Evolutionary conservation across 257 asterid species (phyloP), one percentile per base, ranked within the genome.

Genomic region (Lycium barbarum): DNA sequence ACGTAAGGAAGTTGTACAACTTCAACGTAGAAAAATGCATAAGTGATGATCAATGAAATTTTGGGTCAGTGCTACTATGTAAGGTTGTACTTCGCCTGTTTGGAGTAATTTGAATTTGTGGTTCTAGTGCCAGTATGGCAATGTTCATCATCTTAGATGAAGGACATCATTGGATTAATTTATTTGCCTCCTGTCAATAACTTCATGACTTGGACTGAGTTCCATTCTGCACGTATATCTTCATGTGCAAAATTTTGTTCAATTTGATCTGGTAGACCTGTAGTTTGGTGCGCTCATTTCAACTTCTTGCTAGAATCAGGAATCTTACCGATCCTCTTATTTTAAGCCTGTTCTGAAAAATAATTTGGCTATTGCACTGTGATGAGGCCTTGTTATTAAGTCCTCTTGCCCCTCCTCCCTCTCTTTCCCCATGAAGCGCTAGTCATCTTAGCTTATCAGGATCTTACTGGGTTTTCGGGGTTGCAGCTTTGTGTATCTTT

Each of bases 361-460:
- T 49, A 53, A 76, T 53, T 26, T 76, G 51, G 26, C 82, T 26
- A 51, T 14, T 78, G 22, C 9, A 78, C 65, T 53, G 43, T 76
- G 43, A 33, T 53, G 65, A 53, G 63, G 47, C 22, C 26, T 54
- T 53, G 65, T 78, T 78, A 3, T 12, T 51, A 6, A 63, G n/a
- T 53, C 17, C 49, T 78, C 49, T 53, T 53, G 65, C 65, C 47
- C 43, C 59, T 74, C 20, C 9, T 53, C 82, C 65, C 57, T 20
- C 59, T 74, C 62, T 13, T 51, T 11, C n/a, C 8, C 62, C 81
- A 49, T 26, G 81, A 22, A 74, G 81, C 43, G 2, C 49, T 78
- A 78, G 82, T 84, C 54, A 76, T 22, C 83, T n/a, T 20, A 3
- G 45, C 84, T 40, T 86, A 70, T 47, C 71, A 66, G 55, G 61